phyloP scores from a whole-genome alignment of 345 rosid genomes.

The Populus tremula region DNA sequence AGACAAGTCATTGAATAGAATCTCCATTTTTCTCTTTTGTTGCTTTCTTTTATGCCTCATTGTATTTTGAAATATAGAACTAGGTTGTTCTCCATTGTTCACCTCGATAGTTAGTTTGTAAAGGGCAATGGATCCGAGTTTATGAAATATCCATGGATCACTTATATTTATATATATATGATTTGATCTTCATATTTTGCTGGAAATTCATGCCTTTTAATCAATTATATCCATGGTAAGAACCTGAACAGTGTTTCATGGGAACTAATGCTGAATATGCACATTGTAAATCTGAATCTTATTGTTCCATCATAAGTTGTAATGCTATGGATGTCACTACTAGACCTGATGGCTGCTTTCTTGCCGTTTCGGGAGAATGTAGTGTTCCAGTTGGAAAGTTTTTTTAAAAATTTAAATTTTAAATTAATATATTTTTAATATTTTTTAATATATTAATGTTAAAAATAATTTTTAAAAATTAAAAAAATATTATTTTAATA shows the following conservation, averaged over 20 bases:
- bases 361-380: too few species aligned
- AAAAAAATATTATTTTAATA: too few species aligned
- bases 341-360: too few species aligned
- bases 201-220: neutral
- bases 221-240: neutral
- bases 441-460: too few species aligned
- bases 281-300: neutral
- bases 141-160: neutral
- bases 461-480: too few species aligned
- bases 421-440: too few species aligned
- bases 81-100: neutral
- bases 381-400: too few species aligned
- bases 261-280: neutral
- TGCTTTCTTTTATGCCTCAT: conserved; percentile 74
- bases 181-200: neutral
- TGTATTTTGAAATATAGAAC: conserved; percentile 50
- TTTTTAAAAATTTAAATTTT: too few species aligned
- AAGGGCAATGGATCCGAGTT: neutral
- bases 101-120: conserved; percentile 1
- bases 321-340: too few species aligned
- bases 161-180: neutral
- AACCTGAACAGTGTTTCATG: neutral
- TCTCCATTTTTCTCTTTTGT: conserved; percentile 77
- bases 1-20: conserved; percentile 67
- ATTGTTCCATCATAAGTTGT: neutral